phyloP scores from a whole-genome alignment of 129 eudicot genomes.

The carrot (Daucus carota) region DNA sequence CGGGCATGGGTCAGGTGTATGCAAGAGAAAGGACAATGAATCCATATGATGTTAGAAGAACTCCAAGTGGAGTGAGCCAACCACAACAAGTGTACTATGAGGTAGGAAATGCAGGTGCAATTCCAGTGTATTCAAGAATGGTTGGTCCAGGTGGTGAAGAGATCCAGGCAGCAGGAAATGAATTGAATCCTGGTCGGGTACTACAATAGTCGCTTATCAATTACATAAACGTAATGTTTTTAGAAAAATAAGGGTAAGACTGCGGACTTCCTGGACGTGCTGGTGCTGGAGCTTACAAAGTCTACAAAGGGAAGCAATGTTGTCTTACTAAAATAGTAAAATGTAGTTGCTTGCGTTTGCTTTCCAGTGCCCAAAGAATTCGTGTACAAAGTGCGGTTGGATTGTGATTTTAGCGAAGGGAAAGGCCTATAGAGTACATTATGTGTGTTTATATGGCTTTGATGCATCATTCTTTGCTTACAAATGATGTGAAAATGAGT shows the following conservation, averaged over 20 bases:
- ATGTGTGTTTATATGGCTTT: neutral
- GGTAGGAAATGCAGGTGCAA: slow-evolving; percentile 39
- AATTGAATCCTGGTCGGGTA: slow-evolving; percentile 38
- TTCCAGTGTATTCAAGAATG: slow-evolving; percentile 60
- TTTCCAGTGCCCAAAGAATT: neutral
- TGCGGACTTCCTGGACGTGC: neutral
- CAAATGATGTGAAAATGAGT: neutral
- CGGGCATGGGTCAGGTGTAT: slow-evolving; percentile 49
- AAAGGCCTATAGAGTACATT: neutral
- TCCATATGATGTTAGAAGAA: slow-evolving; percentile 36
- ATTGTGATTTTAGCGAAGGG: neutral
- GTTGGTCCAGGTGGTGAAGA: slow-evolving; percentile 53
- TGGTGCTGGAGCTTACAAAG: neutral
- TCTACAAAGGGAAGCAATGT: neutral
- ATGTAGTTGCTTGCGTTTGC: neutral
- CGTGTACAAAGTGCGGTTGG: neutral
- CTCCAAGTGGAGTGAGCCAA: slow-evolving; percentile 39
- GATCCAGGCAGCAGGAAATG: slow-evolving; percentile 34
- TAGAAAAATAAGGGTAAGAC: neutral
- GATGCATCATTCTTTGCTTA: neutral
- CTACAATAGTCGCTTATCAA: slow-evolving; percentile 17
- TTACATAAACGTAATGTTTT: neutral
- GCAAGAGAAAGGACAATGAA: slow-evolving; percentile 46
- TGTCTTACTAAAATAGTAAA: too few relatives aligned
- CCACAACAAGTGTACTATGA: slow-evolving; percentile 46